Conservation (phyloP, 768 basidiomycete genomes). For the Galerina sulciceps region DNA sequence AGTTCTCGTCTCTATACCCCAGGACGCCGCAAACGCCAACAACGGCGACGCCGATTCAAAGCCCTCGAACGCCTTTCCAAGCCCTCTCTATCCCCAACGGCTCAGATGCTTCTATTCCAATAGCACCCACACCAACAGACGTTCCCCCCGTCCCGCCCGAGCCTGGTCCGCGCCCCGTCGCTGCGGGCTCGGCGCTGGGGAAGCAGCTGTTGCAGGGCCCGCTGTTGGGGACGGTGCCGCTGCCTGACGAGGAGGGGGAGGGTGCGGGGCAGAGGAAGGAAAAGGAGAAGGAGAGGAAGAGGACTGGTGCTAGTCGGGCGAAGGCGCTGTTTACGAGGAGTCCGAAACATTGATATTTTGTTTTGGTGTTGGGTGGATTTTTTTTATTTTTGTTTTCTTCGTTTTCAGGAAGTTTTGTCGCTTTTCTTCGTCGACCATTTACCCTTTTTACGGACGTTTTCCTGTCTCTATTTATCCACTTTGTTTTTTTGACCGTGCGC, state of each 20-base stretch:
- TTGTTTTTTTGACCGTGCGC: too few relatives aligned
- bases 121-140: too few relatives aligned
- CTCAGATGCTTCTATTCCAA: neutral
- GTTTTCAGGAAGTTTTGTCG: too few relatives aligned
- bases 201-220: conserved; percentile 25
- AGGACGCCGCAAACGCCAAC: too few relatives aligned
- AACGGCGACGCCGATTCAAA: neutral
- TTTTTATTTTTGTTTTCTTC: neutral
- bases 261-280: neutral
- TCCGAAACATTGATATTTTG: neutral
- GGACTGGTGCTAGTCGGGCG: neutral
- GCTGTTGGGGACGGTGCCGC: conserved; percentile 21
- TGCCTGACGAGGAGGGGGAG: conserved; percentile 24
- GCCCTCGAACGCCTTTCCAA: neutral
- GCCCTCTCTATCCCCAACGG: neutral
- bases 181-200: conserved; percentile 23
- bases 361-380: neutral
- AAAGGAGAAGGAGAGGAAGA: neutral
- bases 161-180: conserved; percentile 10
- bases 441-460: too few relatives aligned
- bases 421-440: too few relatives aligned
- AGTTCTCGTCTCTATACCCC: too few relatives aligned
- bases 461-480: too few relatives aligned
- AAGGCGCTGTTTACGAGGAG: conserved; percentile 17
- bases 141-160: conserved; percentile 18